Evolutionary conservation across 768 basidiomycete species (phyloP).

Genomic region (Fomitopsis serialis): DNA sequence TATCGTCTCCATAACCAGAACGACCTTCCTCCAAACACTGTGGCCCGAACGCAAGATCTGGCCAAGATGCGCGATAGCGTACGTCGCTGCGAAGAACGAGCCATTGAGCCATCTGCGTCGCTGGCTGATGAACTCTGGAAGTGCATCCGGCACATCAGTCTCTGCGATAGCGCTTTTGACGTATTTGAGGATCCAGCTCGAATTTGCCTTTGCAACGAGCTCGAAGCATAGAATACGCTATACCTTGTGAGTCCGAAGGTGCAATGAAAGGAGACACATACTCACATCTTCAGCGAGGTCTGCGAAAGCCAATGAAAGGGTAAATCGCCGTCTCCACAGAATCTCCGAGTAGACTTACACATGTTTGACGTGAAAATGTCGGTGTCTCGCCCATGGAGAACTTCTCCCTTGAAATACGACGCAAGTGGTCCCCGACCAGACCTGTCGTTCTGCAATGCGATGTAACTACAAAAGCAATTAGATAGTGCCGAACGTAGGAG

Average conservation of each 20-base stretch:
- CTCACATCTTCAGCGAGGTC: slow-evolving; percentile 87
- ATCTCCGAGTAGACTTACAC: slow-evolving; percentile 48
- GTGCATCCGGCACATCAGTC: slow-evolving; percentile 89
- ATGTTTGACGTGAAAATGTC: slow-evolving; percentile 96
- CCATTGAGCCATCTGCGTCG: slow-evolving; percentile 88
- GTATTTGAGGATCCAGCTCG: slow-evolving; percentile 92
- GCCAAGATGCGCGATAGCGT: slow-evolving; percentile 83
- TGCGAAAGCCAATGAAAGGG: slow-evolving; percentile 20
- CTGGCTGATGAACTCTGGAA: slow-evolving; percentile 92
- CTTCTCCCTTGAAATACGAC: slow-evolving; percentile 97
- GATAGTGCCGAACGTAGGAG: slow-evolving; percentile 19
- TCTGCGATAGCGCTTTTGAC: slow-evolving; percentile 91
- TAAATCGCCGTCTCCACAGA: not conserved
- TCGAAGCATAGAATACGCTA: slow-evolving; percentile 83
- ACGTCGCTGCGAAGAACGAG: slow-evolving; percentile 92
- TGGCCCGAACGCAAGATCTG: slow-evolving; percentile 82
- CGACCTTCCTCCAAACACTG: slow-evolving; percentile 64
- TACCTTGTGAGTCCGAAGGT: slow-evolving; percentile 18
- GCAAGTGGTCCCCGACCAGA: slow-evolving; percentile 82
- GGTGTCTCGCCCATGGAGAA: slow-evolving; percentile 74
- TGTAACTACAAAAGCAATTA: slow-evolving; percentile 51
- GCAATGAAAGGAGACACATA: slow-evolving; percentile 1
- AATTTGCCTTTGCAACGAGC: slow-evolving; percentile 71
- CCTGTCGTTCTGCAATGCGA: slow-evolving; percentile 83
- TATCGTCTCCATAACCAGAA: slow-evolving; percentile 73